Base-by-base conservation (phyloP, 345 rosid genomes). In the Populus nigra region DNA sequence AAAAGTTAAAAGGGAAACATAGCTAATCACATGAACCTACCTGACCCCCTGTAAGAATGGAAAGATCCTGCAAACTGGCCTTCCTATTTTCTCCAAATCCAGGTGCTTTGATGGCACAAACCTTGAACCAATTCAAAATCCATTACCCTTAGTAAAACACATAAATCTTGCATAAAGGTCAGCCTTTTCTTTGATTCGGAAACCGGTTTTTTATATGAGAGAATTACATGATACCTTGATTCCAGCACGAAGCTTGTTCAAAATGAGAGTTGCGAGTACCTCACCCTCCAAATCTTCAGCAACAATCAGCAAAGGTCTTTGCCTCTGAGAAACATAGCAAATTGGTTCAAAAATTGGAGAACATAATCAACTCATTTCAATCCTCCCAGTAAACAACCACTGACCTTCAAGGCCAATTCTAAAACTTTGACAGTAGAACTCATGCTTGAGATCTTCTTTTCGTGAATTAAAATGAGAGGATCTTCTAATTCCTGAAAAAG, bases 21-120 rank as follows among this genome's bases (percentile, higher is more conserved):
- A 27, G 27, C 33, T 43, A 15, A 70, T 9, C 13, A 3, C 62
- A 75, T 66, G 1, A 45, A 77, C 87, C 78, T 79, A 90, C 99
- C 85, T 95, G 86, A 35, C 94, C 99, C 73, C 99, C 99, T 0
- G 99, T 93, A 74, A 96, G 94, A 73, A 67, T 77, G 31, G 99
- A 93, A 80, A 96, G 93, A 85, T 96, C 99, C 33, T 92, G 93
- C 83, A 96, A 75, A 74, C 81, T 83, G 35, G 94, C 90, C 79
- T 89, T 96, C 85, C 97, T 86, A 86, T 90, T 93, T 83, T 96
- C 99, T 75, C 99, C 98, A 88, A 96, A 96, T 53, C 97, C 99
- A 68, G 99, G 96, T 63, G 99, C 98, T 83, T 96, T 96, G 72
- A 96, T 89, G 36, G 99, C 94, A 89, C 97, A 93, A 35, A 96